Evolutionary conservation across 176 grass and related monocot genomes (phyloP).

Genomic region (Carex scoparia): DNA sequence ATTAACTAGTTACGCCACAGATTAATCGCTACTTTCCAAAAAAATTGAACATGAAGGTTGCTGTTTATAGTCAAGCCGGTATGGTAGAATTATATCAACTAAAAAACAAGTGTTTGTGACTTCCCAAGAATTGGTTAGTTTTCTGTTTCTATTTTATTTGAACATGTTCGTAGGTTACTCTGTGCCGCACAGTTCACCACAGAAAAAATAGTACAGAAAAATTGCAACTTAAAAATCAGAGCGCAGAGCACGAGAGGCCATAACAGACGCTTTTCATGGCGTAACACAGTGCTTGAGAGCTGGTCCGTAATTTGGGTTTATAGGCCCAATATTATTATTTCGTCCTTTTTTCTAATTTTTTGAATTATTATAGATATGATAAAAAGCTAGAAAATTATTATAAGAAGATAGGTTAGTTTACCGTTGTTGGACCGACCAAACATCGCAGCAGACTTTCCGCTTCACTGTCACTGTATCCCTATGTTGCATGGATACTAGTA

Average conservation of each 20-base stretch:
- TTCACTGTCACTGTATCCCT: neutral
- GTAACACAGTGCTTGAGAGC: slow-evolving; percentile 38
- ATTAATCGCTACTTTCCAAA: neutral
- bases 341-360: neutral
- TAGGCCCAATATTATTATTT: neutral
- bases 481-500: too few species aligned
- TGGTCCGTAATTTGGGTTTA: slow-evolving; percentile 6
- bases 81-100: neutral
- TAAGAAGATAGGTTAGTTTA: slow-evolving; percentile 4
- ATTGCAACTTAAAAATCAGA: neutral
- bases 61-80: slow-evolving; percentile 12
- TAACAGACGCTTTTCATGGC: slow-evolving; percentile 44
- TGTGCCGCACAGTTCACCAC: slow-evolving; percentile 11
- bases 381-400: neutral
- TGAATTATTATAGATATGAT: neutral
- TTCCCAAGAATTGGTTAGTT: neutral
- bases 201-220: neutral
- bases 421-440: neutral
- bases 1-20: neutral
- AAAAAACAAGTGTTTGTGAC: neutral
- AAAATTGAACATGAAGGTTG: neutral
- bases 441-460: slow-evolving; percentile 6
- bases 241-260: slow-evolving; percentile 50
- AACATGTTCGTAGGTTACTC: neutral
- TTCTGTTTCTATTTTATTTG: slow-evolving; percentile 22